Evolutionary conservation across 805 yeast species (phyloP).

Genomic region (Scheffersomyces lignosus): DNA sequence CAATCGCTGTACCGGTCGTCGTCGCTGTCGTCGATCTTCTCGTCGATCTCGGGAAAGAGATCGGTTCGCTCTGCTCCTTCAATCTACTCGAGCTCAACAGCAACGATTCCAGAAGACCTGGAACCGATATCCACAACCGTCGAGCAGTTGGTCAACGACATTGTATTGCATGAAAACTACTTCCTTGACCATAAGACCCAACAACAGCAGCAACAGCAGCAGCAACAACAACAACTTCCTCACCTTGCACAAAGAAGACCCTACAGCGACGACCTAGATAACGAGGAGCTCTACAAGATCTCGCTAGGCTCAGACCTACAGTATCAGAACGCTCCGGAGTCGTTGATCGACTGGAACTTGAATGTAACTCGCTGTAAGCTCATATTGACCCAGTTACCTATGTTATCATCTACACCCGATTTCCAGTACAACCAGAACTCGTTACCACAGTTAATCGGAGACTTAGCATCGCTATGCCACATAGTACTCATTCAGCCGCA

Average conservation of each 20-base stretch:
- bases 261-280: conserved; percentile 16
- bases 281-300: conserved; percentile 33
- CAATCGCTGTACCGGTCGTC: conserved; percentile 30
- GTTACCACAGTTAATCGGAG: conserved; percentile 43
- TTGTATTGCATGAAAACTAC: conserved; percentile 36
- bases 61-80: conserved; percentile 46
- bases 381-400: conserved; percentile 40
- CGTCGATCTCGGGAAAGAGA: conserved; percentile 27
- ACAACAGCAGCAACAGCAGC: conserved; percentile 10
- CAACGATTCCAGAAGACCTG: conserved; percentile 46
- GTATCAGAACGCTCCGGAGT: conserved; percentile 41
- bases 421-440: conserved; percentile 30
- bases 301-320: conserved; percentile 40
- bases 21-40: conserved; percentile 40
- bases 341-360: conserved; percentile 52
- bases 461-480: conserved; percentile 40
- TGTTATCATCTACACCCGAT: conserved; percentile 37
- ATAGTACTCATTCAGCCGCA: conserved; percentile 40
- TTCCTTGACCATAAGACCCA: conserved; percentile 14
- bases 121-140: conserved; percentile 43
- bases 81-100: conserved; percentile 40
- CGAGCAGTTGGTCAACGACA: conserved; percentile 45
- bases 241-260: not conserved
- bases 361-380: conserved; percentile 51
- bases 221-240: conserved; percentile 1